Evolutionary conservation across 495 filamentous ascomycete species (phyloP).

Genomic region (Sordaria brevicollis): DNA sequence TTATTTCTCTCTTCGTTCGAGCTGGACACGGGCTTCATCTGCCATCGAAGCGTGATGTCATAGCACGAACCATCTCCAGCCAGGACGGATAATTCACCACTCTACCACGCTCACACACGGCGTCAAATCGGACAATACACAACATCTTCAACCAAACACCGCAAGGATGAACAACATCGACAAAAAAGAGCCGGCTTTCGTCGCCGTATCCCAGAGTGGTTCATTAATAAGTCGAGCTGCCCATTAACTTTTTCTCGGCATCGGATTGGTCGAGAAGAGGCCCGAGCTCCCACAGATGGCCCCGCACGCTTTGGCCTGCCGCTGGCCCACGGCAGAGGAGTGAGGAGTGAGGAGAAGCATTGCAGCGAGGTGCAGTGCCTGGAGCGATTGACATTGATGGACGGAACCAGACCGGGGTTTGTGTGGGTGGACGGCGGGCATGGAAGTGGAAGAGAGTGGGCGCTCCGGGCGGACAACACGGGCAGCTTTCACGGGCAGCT

Average conservation of each 20-base stretch:
- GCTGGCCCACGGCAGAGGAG: background rate
- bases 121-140: background rate
- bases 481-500: too few species aligned
- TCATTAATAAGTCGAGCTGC: background rate
- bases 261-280: background rate
- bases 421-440: background rate
- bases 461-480: background rate
- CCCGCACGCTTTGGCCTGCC: background rate
- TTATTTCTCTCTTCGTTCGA: background rate
- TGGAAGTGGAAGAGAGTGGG: background rate
- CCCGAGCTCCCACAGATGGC: background rate
- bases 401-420: background rate
- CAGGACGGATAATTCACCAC: background rate
- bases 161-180: background rate
- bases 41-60: background rate
- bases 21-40: background rate
- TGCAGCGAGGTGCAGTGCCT: too few species aligned
- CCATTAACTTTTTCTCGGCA: background rate
- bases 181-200: background rate
- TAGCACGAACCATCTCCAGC: background rate
- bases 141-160: background rate
- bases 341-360: background rate
- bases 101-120: background rate
- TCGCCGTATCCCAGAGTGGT: background rate
- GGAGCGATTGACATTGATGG: background rate